phyloP scores from a whole-genome alignment of 176 grass and related monocot genomes.

The Aegilops speltoides region DNA sequence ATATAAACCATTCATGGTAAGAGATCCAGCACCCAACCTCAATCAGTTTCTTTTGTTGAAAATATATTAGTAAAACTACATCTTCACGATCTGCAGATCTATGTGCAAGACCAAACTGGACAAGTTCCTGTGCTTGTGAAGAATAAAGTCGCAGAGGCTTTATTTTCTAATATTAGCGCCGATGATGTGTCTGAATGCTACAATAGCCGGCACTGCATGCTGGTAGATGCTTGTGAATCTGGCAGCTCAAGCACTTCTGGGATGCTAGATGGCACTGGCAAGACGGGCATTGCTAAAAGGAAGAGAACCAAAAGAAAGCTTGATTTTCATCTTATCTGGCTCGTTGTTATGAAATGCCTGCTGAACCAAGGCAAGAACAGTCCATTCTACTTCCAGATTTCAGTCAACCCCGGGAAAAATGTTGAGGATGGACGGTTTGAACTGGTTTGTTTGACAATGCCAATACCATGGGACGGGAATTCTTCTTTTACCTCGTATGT shows the following conservation, averaged over 20 bases:
- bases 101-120: constrained; percentile 59
- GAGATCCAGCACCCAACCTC: neutral
- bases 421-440: constrained; percentile 63
- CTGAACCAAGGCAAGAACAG: constrained; percentile 50
- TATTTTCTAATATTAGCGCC: constrained; percentile 60
- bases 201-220: neutral
- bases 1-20: constrained; percentile 64
- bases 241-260: neutral
- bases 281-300: neutral
- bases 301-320: constrained; percentile 20
- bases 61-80: neutral
- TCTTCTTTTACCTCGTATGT: neutral
- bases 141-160: constrained; percentile 64
- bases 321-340: constrained; percentile 64
- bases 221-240: constrained; percentile 23
- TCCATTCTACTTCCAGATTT: constrained; percentile 58
- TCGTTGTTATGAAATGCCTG: constrained; percentile 51
- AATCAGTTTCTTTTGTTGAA: neutral
- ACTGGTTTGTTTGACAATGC: constrained; percentile 47
- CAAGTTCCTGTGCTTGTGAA: constrained; percentile 55
- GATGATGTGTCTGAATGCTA: constrained; percentile 51
- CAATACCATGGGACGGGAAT: constrained; percentile 20
- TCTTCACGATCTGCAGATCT: constrained; percentile 32
- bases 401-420: constrained; percentile 43
- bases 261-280: neutral